A percentile compares a stretch with the other conserved stretches of the same genome.
Evolutionary conservation across 2,329 filamentous ascomycete species (phyloP).

Genomic region (Penicillium hesseltinei): DNA sequence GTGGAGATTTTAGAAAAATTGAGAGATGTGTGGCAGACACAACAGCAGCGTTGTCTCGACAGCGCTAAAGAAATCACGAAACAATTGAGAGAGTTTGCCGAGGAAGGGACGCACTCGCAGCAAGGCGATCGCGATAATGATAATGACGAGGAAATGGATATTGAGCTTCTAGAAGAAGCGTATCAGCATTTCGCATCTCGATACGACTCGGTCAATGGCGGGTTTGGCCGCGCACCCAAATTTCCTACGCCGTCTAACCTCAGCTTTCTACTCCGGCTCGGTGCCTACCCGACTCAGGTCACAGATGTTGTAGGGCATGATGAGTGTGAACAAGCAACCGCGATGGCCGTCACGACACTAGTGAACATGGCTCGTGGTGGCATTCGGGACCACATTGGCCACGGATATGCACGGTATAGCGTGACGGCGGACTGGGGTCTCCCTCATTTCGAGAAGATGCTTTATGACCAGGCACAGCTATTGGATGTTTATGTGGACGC

Average conservation of each 20-base stretch:
- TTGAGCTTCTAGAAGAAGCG: constrained; percentile 89
- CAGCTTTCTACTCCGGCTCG: constrained; percentile 73
- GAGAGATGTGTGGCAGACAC: constrained; percentile 70
- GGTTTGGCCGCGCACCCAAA: constrained; percentile 79
- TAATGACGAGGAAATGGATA: constrained; percentile 71
- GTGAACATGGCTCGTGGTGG: constrained; percentile 72
- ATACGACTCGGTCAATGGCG: constrained; percentile 76
- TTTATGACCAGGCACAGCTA: constrained; percentile 87
- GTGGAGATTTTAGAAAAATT: constrained; percentile 80
- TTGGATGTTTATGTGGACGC: constrained; percentile 82
- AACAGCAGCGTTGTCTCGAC: constrained; percentile 76
- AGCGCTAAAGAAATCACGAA: constrained; percentile 79
- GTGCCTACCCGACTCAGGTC: constrained; percentile 68
- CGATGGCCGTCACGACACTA: constrained; percentile 79
- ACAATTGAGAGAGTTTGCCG: constrained; percentile 81
- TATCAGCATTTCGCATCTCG: constrained; percentile 74
- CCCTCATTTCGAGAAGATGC: constrained; percentile 96
- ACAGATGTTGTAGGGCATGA: constrained; percentile 81
- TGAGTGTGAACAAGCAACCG: constrained; percentile 69
- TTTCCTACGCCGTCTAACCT: constrained; percentile 87
- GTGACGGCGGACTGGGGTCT: constrained; percentile 90
- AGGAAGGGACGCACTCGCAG: constrained; percentile 68
- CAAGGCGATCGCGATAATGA: constrained; percentile 47
- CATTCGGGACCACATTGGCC: constrained; percentile 72
- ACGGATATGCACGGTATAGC: constrained; percentile 80